A percentile compares a stretch with the other conserved stretches of the same genome.
Conservation (phyloP, 1,284 basidiomycete genomes). For the Boletus semigastroideus region DNA sequence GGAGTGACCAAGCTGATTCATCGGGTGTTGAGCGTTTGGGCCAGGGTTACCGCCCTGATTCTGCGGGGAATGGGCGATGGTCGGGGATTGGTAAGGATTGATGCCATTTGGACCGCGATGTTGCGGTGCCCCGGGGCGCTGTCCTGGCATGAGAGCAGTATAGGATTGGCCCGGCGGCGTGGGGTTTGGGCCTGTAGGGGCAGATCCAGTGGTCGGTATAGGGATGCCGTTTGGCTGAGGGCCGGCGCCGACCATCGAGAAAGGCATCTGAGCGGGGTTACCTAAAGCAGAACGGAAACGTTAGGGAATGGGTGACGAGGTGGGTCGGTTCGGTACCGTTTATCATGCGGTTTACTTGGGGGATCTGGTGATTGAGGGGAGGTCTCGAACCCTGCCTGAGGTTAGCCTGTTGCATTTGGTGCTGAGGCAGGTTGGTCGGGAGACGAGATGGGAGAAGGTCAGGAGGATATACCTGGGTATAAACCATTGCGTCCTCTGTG, state of each 20-base stretch:
- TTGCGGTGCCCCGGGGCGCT: slow-evolving; percentile 35
- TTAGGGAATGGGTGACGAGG: slow-evolving; percentile 29
- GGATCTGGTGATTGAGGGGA: slow-evolving; percentile 30
- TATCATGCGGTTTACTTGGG: slow-evolving; percentile 26
- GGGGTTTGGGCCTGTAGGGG: slow-evolving; percentile 25
- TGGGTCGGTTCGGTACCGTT: slow-evolving; percentile 35
- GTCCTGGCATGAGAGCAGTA: slow-evolving; percentile 29
- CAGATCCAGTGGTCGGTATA: slow-evolving; percentile 34
- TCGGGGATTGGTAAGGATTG: slow-evolving; percentile 44
- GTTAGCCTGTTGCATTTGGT: slow-evolving; percentile 40
- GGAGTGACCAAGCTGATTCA: slow-evolving; percentile 52
- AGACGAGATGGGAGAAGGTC: slow-evolving; percentile 7
- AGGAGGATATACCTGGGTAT: slow-evolving; percentile 56
- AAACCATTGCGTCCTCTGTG: slow-evolving; percentile 67
- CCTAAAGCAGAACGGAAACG: slow-evolving; percentile 23
- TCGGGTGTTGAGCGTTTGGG: slow-evolving; percentile 34
- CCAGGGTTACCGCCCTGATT: slow-evolving; percentile 31
- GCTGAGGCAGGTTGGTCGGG: slow-evolving; percentile 28
- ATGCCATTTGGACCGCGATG: slow-evolving; percentile 41
- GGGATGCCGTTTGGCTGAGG: slow-evolving; percentile 45
- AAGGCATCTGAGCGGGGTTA: slow-evolving; percentile 34
- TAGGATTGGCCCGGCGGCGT: slow-evolving; percentile 24
- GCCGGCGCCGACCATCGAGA: slow-evolving; percentile 28
- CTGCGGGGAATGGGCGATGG: slow-evolving; percentile 42
- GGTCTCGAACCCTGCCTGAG: slow-evolving; percentile 32